Percentiles rank a stretch among this genome's conserved stretches.
Conservation (phyloP, 176 grass and related monocot species). For the Eleusine coracana region DNA sequence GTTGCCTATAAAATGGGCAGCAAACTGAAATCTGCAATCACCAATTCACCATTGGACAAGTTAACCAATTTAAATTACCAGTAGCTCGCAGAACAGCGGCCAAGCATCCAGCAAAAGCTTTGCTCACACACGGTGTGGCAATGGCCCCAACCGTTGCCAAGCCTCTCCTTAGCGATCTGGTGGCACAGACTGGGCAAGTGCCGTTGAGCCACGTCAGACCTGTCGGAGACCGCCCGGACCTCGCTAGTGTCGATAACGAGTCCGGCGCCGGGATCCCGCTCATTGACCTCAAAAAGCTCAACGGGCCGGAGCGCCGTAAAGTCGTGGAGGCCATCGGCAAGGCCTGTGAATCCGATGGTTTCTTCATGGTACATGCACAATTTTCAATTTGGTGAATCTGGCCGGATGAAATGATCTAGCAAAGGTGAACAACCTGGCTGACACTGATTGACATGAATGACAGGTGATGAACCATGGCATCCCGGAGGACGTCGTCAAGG, state of each 20-base stretch:
- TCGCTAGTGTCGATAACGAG: slow-evolving; percentile 50
- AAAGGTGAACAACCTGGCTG: background rate
- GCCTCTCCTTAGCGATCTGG: slow-evolving; percentile 59
- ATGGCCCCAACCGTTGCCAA: slow-evolving; percentile 36
- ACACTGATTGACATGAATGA: background rate
- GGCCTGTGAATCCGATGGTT: slow-evolving; percentile 70
- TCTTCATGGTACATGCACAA: slow-evolving; percentile 69
- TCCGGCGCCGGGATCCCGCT: slow-evolving; percentile 55
- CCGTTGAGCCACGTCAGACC: slow-evolving; percentile 64
- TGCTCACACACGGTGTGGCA: background rate
- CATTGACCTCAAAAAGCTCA: slow-evolving; percentile 61
- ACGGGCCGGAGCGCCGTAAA: slow-evolving; percentile 37
- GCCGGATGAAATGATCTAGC: no score
- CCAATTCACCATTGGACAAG: background rate
- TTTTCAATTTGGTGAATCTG: background rate
- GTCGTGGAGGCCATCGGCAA: slow-evolving; percentile 60
- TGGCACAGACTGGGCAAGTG: slow-evolving; percentile 28
- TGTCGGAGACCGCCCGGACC: slow-evolving; percentile 65
- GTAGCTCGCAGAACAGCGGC: background rate
- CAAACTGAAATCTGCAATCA: background rate
- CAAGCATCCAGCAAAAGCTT: no score
- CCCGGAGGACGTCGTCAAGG: slow-evolving; percentile 50
- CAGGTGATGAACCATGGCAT: slow-evolving; percentile 87
- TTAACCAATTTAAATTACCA: background rate
- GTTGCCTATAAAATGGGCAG: slow-evolving; percentile 39